Evolutionary conservation across 2,329 filamentous ascomycete species (phyloP).

Genomic region (Fusarium sp.): DNA sequence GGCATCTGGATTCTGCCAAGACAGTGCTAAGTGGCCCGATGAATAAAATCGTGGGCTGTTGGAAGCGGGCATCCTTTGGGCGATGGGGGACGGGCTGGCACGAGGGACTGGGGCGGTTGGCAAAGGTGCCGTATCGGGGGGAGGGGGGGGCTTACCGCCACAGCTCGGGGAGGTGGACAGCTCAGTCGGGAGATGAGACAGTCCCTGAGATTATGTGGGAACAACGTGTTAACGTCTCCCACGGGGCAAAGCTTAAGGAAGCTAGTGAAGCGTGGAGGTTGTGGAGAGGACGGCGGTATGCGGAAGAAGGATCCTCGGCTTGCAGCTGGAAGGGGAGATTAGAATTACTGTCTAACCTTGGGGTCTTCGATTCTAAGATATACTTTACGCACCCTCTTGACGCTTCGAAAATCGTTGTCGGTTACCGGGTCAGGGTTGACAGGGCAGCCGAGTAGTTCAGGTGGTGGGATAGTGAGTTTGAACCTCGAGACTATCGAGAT

Average conservation of each 20-base stretch:
- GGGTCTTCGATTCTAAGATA: conserved; percentile 26
- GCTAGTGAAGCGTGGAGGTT: conserved; percentile 54
- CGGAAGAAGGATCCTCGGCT: conserved; percentile 49
- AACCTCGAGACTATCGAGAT: neutral
- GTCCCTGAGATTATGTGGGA: conserved; percentile 63
- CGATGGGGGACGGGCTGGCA: conserved; percentile 43
- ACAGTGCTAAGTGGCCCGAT: conserved; percentile 22
- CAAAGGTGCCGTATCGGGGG: conserved; percentile 38
- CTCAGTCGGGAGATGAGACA: conserved; percentile 59
- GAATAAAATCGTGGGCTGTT: conserved; percentile 11
- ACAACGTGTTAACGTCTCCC: conserved; percentile 76
- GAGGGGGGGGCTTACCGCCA: conserved; percentile 63
- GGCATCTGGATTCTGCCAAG: conserved; percentile 40
- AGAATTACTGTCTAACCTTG: conserved; percentile 36
- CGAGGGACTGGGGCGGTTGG: conserved; percentile 33
- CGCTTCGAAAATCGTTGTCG: conserved; percentile 18
- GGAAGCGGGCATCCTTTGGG: conserved; percentile 43
- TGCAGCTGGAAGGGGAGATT: conserved; percentile 50
- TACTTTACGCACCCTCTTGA: conserved; percentile 42
- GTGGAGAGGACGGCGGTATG: conserved; percentile 54
- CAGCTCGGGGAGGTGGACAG: conserved; percentile 54
- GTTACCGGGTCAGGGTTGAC: conserved; percentile 14
- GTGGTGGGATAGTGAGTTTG: conserved; percentile 6
- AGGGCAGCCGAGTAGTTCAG: conserved; percentile 6
- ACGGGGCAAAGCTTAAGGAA: conserved; percentile 59